A percentile compares a stretch with the other conserved stretches of the same genome.
phyloP scores from a whole-genome alignment of 257 asterid genomes.

The Lycium ferocissimum region DNA sequence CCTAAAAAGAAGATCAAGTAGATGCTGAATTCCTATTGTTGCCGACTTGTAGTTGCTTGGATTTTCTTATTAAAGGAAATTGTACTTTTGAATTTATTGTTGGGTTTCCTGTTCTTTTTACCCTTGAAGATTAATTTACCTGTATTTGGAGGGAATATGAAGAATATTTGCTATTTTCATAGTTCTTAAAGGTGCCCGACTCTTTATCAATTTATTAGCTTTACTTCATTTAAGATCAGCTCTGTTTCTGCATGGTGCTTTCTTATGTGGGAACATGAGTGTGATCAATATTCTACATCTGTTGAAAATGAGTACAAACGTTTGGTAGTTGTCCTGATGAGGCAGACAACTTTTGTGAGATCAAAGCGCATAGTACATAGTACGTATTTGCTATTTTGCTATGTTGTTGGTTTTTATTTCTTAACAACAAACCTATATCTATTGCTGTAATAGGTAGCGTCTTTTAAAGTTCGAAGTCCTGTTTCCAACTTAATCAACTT shows the following conservation, averaged over 20 bases:
- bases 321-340: not conserved
- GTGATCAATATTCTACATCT: no score
- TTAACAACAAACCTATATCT: not conserved
- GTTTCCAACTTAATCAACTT: no score
- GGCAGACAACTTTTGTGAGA: no score
- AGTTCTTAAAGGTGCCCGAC: not conserved
- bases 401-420: not conserved
- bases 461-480: no score
- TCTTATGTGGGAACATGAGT: no score
- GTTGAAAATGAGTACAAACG: no score
- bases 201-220: not conserved
- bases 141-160: not conserved
- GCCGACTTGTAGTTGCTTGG: not conserved
- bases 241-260: not conserved
- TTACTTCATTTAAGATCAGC: not conserved
- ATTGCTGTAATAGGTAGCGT: not conserved
- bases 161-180: not conserved
- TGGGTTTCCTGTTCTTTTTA: not conserved
- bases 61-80: not conserved
- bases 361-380: no score
- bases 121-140: not conserved
- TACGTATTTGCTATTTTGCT: not conserved
- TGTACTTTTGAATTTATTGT: not conserved
- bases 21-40: not conserved
- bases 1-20: constrained; percentile 28